phyloP scores from a whole-genome alignment of 345 rosid species.

The Lagerstroemia speciosa region DNA sequence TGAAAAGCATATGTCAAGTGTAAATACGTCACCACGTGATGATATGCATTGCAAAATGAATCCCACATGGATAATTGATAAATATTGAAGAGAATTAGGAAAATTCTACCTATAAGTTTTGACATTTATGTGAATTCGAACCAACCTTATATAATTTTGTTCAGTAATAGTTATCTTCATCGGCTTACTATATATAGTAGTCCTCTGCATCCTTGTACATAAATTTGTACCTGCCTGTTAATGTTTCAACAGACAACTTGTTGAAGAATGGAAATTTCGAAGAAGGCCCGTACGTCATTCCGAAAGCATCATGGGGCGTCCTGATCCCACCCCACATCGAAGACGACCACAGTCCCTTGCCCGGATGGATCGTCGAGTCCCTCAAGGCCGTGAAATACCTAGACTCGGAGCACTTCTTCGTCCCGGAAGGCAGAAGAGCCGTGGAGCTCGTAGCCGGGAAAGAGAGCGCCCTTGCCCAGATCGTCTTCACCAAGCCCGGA shows the following conservation, averaged over 20 bases:
- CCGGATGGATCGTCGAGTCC: conserved; percentile 79
- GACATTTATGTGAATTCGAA: too few relatives aligned
- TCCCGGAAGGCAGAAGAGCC: conserved; percentile 48
- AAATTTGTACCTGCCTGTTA: background rate
- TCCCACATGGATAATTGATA: too few relatives aligned
- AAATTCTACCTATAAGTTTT: too few relatives aligned
- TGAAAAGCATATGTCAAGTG: too few relatives aligned
- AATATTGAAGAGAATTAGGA: too few relatives aligned
- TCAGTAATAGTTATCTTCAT: background rate
- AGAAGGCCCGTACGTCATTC: conserved; percentile 59
- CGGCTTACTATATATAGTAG: background rate
- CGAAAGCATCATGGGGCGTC: conserved; percentile 50
- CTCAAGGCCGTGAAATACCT: conserved; percentile 72
- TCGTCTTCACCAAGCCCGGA: conserved; percentile 31
- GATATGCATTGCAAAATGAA: too few relatives aligned
- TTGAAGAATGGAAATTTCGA: conserved; percentile 68
- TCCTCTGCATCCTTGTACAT: background rate
- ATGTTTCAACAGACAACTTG: conserved; percentile 26
- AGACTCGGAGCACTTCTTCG: conserved; percentile 43
- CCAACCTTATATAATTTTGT: too few relatives aligned
- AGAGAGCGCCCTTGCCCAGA: conserved; percentile 64
- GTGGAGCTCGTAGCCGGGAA: conserved; percentile 67
- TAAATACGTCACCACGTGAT: too few relatives aligned
- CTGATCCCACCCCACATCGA: conserved; percentile 61
- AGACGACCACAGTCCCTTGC: conserved; percentile 58